Evolutionary conservation across 208 protist genomes (phyloP), one percentile per base, ranked within the genome.

Genomic region (Chromosphaera perkinsii): DNA sequence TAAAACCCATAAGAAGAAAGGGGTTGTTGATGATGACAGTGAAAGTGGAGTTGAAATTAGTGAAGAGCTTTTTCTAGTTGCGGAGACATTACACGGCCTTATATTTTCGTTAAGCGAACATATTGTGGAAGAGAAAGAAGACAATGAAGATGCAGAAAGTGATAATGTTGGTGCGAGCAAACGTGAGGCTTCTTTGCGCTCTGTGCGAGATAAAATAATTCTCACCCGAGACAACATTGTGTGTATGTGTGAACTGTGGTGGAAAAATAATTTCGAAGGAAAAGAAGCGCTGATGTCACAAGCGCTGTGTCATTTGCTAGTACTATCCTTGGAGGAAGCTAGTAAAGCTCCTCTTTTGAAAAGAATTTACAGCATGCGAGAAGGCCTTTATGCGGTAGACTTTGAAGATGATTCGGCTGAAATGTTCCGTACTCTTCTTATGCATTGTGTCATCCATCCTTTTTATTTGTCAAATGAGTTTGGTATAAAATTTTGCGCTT

Each of bases 401-500:
- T 83, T 72, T 26, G 48, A 45, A 1, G 73, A 80, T 47, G 52
- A 72, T 24, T 33, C 9, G n/a, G 42, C 14, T 39, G 24, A 0
- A 1, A 10, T 51, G 51, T 35, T 78, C 45, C 42, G 27, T 43
- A 54, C 22, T 3, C 61, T 79, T 29, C 49, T 81, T 37, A 37
- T 81, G 7, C 59, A 55, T 0, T 76, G 59, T 29, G 35, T 71
- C 12, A 81, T 84, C 3, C 39, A 51, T 12, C 77, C 77, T 35
- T 36, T 62, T 0, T 75, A 77, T 36, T n/a, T 83, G 22, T 59
- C 62, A 3, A 35, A n/a, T 1, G 51, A 49, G 3, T 73, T 85
- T 26, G 81, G 81, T 3, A 67, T 66, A 35, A 76, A 69, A 42
- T 62, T 85, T 26, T 36, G 84, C 27, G 39, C 49, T 1, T 80